Base-by-base conservation (phyloP, 1,284 basidiomycete genomes). In the Boletus semigastroideus region DNA sequence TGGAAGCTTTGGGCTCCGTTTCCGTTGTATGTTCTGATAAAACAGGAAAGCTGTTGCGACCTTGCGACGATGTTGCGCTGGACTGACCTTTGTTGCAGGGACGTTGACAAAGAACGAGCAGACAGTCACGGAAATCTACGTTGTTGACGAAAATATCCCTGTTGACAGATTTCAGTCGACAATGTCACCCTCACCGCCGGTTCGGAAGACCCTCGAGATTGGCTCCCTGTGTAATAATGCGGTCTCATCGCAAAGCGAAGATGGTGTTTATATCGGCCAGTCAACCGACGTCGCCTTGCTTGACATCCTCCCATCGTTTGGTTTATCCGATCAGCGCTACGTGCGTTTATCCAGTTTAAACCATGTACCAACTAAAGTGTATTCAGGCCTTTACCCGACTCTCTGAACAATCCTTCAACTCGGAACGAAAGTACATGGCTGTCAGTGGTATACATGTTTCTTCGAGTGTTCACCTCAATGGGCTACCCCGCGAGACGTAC, bases 1-100 rank as follows among this genome's bases (percentile, higher is more conserved):
- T 98, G 8, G 96, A 98, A 71, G 88, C 94, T 0, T 77, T 98
- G 1, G 96, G 96, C 3, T 93, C 89, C 9, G 92, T 98, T 27
- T 94, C 89, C 38, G 95, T 98, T 20, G 93, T 99, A 54, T 98
- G 96, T 67, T 94, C 93, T 1, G 96, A 99, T 73, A 99, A 99
- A 75, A 98, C 96, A 38, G 94, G 92, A 39, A 61, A 52, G 62
- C 9, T 30, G 79, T 52, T 37, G 68, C 0, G 17, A n/a, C 3
- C 16, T 37, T 7, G 19, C 4, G 13, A 38, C 2, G 5, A 11
- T 19, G 7, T 43, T 38, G 1, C n/a, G 25, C 22, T n/a, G 4
- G 22, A 27, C 33, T 59, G 49, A 62, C 47, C n/a, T 20, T 36
- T 31, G 45, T 17, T 55, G 16, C 57, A 92, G 92, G 93, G n/a